Percentiles rank a stretch among this genome's conserved stretches.
Conservation (phyloP, 306 rosid species). For the Rubus idaeus region DNA sequence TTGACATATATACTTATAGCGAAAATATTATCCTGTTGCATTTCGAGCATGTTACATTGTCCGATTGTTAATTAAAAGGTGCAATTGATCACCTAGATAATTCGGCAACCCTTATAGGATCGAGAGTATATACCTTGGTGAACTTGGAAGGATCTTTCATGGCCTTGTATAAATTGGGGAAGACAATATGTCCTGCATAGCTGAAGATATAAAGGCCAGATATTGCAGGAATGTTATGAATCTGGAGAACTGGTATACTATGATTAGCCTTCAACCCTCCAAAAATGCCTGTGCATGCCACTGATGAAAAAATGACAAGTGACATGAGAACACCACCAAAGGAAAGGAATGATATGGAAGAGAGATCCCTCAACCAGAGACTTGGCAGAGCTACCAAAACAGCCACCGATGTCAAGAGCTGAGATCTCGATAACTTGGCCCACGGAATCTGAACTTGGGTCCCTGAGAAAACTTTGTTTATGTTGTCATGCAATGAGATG, state of each 20-base stretch:
- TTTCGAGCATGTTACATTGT: neutral
- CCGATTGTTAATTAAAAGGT: too few relatives aligned
- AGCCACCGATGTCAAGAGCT: conserved; percentile 50
- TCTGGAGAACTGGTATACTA: conserved; percentile 42
- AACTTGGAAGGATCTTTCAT: conserved; percentile 88
- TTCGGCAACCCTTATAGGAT: too few relatives aligned
- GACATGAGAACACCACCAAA: conserved; percentile 65
- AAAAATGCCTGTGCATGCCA: conserved; percentile 48
- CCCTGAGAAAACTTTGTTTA: conserved; percentile 42
- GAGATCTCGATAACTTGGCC: conserved; percentile 40
- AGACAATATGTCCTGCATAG: conserved; percentile 70
- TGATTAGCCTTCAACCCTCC: conserved; percentile 45
- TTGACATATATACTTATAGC: neutral
- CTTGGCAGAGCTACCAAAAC: conserved; percentile 58
- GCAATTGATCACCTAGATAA: too few relatives aligned
- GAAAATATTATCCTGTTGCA: neutral
- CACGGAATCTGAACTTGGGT: conserved; percentile 32
- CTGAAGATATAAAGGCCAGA: conserved; percentile 66
- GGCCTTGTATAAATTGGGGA: conserved; percentile 64
- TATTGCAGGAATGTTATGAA: conserved; percentile 56
- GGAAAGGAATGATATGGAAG: conserved; percentile 68
- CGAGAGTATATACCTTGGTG: conserved; percentile 72
- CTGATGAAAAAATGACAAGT: conserved; percentile 45
- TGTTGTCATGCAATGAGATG: conserved; percentile 72
- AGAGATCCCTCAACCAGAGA: conserved; percentile 63